A percentile compares a stretch with the other conserved stretches of the same genome.
Conservation (phyloP, 2,329 filamentous ascomycete genomes). For the Gremmenia infestans region DNA sequence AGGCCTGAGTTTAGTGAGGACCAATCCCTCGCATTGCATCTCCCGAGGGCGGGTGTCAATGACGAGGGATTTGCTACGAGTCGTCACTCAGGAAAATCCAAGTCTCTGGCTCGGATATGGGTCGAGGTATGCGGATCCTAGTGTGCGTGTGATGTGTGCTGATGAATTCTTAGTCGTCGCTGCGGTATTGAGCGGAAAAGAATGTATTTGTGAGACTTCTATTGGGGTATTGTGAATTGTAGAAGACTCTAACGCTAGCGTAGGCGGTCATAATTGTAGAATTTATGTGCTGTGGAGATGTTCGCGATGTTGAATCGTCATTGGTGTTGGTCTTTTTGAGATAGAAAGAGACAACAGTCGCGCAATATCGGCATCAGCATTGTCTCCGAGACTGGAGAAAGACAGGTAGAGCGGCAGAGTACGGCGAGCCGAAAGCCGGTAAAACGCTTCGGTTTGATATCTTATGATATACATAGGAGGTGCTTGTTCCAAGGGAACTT, state of each 20-base stretch:
- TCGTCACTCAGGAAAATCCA: slow-evolving; percentile 29
- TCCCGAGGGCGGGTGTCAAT: slow-evolving; percentile 18
- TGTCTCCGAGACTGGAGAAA: slow-evolving; percentile 17
- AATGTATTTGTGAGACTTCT: background rate
- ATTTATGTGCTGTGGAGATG: background rate
- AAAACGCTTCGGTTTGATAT: slow-evolving; percentile 15
- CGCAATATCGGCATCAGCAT: slow-evolving; percentile 15
- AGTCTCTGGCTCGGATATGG: slow-evolving; percentile 22
- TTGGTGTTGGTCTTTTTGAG: slow-evolving; percentile 1
- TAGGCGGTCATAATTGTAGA: slow-evolving; percentile 24
- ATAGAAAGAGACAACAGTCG: slow-evolving; percentile 11
- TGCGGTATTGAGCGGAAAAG: slow-evolving; percentile 1
- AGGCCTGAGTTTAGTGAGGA: slow-evolving; percentile 21
- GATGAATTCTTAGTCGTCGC: slow-evolving; percentile 25
- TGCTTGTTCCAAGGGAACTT: slow-evolving; percentile 15
- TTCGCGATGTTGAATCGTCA: slow-evolving; percentile 23
- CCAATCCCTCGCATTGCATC: slow-evolving; percentile 23
- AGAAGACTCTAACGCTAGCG: slow-evolving; percentile 11
- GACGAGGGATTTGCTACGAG: slow-evolving; percentile 25
- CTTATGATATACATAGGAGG: slow-evolving; percentile 19
- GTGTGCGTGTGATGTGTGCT: slow-evolving; percentile 4
- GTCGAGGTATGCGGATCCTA: slow-evolving; percentile 5
- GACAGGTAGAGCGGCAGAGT: slow-evolving; percentile 17
- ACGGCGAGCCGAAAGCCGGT: slow-evolving; percentile 12
- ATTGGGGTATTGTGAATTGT: background rate